Evolutionary conservation across 2,329 filamentous ascomycete species (phyloP).

Genomic region (Periconia sp.): DNA sequence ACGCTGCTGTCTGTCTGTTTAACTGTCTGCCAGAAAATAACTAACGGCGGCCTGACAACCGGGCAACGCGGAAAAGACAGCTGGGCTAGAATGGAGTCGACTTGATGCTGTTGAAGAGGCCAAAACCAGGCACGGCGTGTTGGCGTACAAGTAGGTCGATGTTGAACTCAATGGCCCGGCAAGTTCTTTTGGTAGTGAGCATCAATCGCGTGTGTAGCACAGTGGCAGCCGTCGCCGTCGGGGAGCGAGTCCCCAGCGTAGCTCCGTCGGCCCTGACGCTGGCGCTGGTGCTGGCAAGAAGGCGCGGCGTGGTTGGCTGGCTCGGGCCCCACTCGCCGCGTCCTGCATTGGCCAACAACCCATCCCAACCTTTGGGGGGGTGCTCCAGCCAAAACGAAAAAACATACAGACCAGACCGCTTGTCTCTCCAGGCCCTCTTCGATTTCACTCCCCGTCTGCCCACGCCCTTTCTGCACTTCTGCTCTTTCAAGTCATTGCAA

Average conservation of each 20-base stretch:
- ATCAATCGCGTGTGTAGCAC: too few species aligned
- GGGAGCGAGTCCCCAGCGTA: not conserved
- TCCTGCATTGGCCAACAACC: conserved; percentile 10
- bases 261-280: not conserved
- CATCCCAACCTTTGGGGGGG: conserved; percentile 25
- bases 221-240: conserved; percentile 7
- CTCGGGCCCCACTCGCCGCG: conserved; percentile 5
- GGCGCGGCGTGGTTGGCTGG: conserved; percentile 4
- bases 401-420: conserved; percentile 43
- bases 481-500: too few species aligned
- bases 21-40: too few species aligned
- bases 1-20: too few species aligned
- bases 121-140: too few species aligned
- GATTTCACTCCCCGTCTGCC: not conserved
- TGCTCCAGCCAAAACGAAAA: conserved; percentile 39
- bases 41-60: too few species aligned
- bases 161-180: too few species aligned
- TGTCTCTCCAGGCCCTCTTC: conserved; percentile 18
- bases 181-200: not conserved
- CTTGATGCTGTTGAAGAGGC: not conserved
- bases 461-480: too few species aligned
- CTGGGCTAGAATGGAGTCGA: too few species aligned
- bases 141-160: too few species aligned
- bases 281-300: too few species aligned
- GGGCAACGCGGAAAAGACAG: too few species aligned